Base-by-base conservation (phyloP, 345 rosid species). In the Lepidium didymum region DNA sequence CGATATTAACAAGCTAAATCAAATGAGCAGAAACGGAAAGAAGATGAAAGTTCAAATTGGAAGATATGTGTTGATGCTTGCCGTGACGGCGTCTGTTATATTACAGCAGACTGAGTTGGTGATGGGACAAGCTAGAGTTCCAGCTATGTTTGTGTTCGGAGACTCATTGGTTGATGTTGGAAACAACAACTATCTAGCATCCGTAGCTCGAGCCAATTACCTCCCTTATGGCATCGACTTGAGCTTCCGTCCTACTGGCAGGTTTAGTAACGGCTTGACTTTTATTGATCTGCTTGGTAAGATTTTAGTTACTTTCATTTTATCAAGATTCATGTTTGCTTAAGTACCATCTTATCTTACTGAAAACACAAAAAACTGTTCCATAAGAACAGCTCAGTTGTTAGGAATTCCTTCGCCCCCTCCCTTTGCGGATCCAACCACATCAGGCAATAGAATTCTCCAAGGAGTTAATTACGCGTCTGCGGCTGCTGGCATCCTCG, bases 401-500 rank as follows among this genome's bases (percentile, higher is more conserved):
- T 6, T 87, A 67, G 93, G 91, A 25, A 67, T 89, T 38, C 80
- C 91, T 2, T 73, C 83, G 45, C 96, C 93, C 42, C 80, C 79
- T 10, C 51, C 90, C 21, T 88, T 77, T 68, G 86, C 96, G 3
- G 85, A 90, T 77, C 91, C 96, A 12, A 75, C 63, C 53, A 77
- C 97, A 14, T 10, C 36, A 14, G 98, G 93, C 53, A 41, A 25
- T 10, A 82, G 79, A 76, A 34, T 89, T 14, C 83, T 91, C 4
- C 78, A 78, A 54, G 99, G 97, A 31, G 80, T 91, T 50, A 89
- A 94, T 70, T 86, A 87, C 44, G 96, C 99, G 5, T 91, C 97
- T 13, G 97, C 95, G 10, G 97, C 95, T 25, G 97, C 87, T 2
- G 99, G 99, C 21, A 87, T 94, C 50, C 96, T 94, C 23, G 92